Base-by-base conservation (phyloP, 2,329 filamentous ascomycete genomes). In the Phialocephala subalpina region DNA sequence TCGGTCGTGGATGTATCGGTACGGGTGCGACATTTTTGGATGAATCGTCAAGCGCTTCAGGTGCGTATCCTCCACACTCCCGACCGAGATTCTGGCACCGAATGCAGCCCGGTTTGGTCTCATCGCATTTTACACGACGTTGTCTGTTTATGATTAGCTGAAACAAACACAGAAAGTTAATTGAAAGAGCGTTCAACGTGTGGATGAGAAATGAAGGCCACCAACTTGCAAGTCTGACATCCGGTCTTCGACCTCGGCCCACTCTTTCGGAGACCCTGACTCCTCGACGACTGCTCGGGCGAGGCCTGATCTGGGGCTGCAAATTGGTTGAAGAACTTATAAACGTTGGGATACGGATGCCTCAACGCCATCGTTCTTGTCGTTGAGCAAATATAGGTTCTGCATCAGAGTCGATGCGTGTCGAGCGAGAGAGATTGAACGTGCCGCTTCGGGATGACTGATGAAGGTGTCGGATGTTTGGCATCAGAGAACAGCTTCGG, bases 201-300 rank as follows among this genome's bases (percentile, higher is more conserved):
- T 49, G 18, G 45, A 25, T n/a, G 45, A 11, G 45, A 49, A 49
- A 53, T 53, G 49, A 53, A 53, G 12, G 49, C 25, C 25, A 73
- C 74, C 66, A 72, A 76, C 74, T 76, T 76, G 74, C 74, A 76
- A 25, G 74, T 76, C n/a, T 71, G 70, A 62, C 74, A 76, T n/a
- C 74, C 74, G 12, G 73, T 76, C 69, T 76, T 76, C 33, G 73
- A 75, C 55, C 74, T 69, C 38, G 74, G 74, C 20, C 74, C 74
- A 67, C 74, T 76, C 74, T 76, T 76, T 59, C 74, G 72, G 14
- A 76, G 72, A 29, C 74, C 74, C 68, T 76, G 74, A 66, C 73
- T 76, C 62, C 74, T 69, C 3, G 73, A 76, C 18, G 70, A 73
- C 53, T 74, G 72, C 57, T 76, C 74, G 33, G 74, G 73, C 36